phyloP scores from a whole-genome alignment of 257 asterid genomes.

The Solanum corneliomulleri region DNA sequence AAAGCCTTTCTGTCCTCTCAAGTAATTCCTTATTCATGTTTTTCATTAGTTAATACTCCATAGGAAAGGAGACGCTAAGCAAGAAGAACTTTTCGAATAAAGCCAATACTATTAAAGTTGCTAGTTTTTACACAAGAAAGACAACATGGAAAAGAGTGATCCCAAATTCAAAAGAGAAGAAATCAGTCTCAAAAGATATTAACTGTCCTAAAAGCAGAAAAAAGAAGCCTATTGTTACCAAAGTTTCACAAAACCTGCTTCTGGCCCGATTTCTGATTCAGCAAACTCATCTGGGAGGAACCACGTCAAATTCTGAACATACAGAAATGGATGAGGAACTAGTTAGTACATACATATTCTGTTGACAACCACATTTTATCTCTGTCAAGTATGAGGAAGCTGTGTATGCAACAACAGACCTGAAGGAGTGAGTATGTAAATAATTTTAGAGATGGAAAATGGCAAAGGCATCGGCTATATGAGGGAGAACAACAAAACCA shows the following conservation, averaged over 20 bases:
- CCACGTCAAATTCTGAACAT: constrained; percentile 85
- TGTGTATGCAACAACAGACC: not conserved
- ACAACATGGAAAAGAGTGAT: not conserved
- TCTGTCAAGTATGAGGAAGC: not conserved
- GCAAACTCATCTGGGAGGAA: constrained; percentile 93
- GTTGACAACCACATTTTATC: not conserved
- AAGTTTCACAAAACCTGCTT: constrained; percentile 96
- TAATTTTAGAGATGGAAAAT: not conserved
- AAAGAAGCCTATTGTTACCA: constrained; percentile 75
- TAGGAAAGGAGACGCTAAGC: not conserved
- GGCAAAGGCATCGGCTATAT: not conserved
- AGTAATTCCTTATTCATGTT: not conserved
- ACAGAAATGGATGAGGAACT: not conserved
- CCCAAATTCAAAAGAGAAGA: not conserved
- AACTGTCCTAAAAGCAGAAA: constrained; percentile 19
- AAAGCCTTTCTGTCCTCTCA: not conserved
- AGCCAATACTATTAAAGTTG: not conserved
- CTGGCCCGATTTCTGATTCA: constrained; percentile 95
- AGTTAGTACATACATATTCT: not conserved
- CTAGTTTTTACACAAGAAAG: not conserved
- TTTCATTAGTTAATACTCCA: not conserved
- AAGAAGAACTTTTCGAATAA: not conserved
- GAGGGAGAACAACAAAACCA: not conserved
- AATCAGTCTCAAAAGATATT: not conserved
- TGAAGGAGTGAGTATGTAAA: too few relatives aligned